Evolutionary conservation across 805 yeast species (phyloP), one percentile per base, ranked within the genome.

Genomic region (Candida argentea): DNA sequence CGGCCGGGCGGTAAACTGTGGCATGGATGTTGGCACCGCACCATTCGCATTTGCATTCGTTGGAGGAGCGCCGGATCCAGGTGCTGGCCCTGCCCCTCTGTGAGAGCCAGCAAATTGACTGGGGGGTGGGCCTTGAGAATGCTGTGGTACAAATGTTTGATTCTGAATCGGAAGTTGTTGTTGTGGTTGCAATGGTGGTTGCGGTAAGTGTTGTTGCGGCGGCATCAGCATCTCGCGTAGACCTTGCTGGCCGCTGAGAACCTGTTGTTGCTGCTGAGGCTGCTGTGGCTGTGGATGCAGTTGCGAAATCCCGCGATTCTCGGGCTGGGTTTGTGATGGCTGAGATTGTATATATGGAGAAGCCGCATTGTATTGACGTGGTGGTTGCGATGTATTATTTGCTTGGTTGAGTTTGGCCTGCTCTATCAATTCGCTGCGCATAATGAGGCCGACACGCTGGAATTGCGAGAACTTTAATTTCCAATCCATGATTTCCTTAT

Each of bases 401-500:
- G 20, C 20, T 18, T 25, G 17, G 8, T n/a, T 12, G 6, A 25
- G 19, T 12, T 29, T 32, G 10, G 29, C 35, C 39, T 48, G 57
- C 24, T 53, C 58, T 24, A 56, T 42, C 29, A 64, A 47, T 39
- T 60, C 64, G 29, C 57, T 53, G 24, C 57, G 52, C 58, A 71
- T 53, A 37, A 61, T 65, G 18, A 58, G 45, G 1, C 76, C 76
- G 27, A 66, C 62, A 31, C 63, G 62, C 33, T 66, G 69, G 39
- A 67, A 72, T 26, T 66, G 67, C 14, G 64, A 61, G 36, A 63
- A 62, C 31, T 70, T 65, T 20, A 50, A 53, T 32, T 56, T 65
- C 37, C 69, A 43, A 21, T 67, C 67, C 12, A 55, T 52, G 35
- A 73, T 70, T 42, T 73, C 74, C 28, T 60, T 62, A 9, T 59